These are phyloP conservation scores for Saccharomycopsis microspora DNA, from an alignment of 805 yeast species.

Conservation along the genomic window DNA sequence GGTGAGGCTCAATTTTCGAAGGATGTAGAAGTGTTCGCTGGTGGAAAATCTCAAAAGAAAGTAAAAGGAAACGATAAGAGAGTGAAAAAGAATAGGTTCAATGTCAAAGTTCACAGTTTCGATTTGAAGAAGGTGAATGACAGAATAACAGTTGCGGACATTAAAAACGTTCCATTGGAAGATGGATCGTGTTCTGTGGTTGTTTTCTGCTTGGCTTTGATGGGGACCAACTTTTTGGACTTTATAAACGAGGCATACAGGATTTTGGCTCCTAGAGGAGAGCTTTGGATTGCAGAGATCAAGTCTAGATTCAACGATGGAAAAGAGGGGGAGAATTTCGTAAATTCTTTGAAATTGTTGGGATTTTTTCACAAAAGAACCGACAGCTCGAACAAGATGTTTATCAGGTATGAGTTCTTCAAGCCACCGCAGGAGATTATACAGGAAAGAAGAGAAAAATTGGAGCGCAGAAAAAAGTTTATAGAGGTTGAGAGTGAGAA, in stretches of 20 bases:
- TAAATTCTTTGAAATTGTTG: constrained; percentile 56
- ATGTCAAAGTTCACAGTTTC: constrained; percentile 70
- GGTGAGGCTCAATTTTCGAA: constrained; percentile 88
- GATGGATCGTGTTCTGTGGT: constrained; percentile 77
- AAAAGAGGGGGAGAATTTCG: constrained; percentile 48
- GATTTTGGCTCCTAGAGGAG: constrained; percentile 81
- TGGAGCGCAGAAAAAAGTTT: constrained; percentile 54
- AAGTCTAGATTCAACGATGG: constrained; percentile 79
- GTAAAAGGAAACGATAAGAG: constrained; percentile 18
- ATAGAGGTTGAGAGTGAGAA: constrained; percentile 58
- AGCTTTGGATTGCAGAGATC: constrained; percentile 95
- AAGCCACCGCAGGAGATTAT: constrained; percentile 68
- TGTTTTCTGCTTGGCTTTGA: constrained; percentile 86
- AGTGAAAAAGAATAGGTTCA: constrained; percentile 29
- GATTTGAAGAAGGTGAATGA: constrained; percentile 86
- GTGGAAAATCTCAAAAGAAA: constrained; percentile 21
- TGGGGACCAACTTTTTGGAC: constrained; percentile 96
- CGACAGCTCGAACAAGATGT: constrained; percentile 85
- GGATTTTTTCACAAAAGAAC: constrained; percentile 88
- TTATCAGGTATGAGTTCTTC: constrained; percentile 87
- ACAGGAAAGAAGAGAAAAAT: constrained; percentile 47
- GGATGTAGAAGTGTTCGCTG: constrained; percentile 40
- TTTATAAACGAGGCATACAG: constrained; percentile 86
- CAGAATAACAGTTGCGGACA: constrained; percentile 93
- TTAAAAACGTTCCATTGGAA: constrained; percentile 74